These are phyloP conservation scores for Zymoseptoria pseudotritici DNA, from an alignment of 2,329 filamentous ascomycete genomes.

Conservation along the genomic window DNA sequence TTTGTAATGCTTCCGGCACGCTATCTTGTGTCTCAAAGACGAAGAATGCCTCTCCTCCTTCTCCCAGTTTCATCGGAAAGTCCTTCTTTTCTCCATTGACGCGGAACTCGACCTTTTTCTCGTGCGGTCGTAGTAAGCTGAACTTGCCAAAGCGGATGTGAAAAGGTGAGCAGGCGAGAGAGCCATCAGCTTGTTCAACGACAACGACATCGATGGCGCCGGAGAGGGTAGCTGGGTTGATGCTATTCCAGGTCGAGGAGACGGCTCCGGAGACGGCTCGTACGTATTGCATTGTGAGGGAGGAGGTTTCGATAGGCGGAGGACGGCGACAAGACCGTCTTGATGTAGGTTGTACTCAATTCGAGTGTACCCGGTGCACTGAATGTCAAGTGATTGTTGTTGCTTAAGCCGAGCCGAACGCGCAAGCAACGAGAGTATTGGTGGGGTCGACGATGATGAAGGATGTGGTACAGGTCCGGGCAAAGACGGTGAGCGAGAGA, in stretches of 20 bases:
- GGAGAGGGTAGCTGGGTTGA: constrained; percentile 94
- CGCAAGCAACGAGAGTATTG: neutral
- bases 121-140: constrained; percentile 83
- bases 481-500: neutral
- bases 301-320: neutral
- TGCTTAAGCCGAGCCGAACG: neutral
- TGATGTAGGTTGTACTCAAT: neutral
- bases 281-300: constrained; percentile 80
- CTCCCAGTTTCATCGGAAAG: constrained; percentile 96
- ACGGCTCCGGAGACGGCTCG: constrained; percentile 90
- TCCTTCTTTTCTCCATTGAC: constrained; percentile 89
- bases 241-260: constrained; percentile 98
- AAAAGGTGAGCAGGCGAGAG: constrained; percentile 86
- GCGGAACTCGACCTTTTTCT: constrained; percentile 97
- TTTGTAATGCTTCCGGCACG: constrained; percentile 90
- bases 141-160: constrained; percentile 99
- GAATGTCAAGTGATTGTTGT: neutral
- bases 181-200: constrained; percentile 87
- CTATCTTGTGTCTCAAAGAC: constrained; percentile 91
- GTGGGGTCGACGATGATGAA: neutral
- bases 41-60: constrained; percentile 97
- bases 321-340: neutral
- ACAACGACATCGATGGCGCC: constrained; percentile 99
- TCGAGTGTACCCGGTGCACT: neutral
- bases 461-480: neutral